Evolutionary conservation across 2,329 filamentous ascomycete genomes (phyloP), one percentile per base, ranked within the genome.

Genomic region (Neopestalotiopsis clavispora): DNA sequence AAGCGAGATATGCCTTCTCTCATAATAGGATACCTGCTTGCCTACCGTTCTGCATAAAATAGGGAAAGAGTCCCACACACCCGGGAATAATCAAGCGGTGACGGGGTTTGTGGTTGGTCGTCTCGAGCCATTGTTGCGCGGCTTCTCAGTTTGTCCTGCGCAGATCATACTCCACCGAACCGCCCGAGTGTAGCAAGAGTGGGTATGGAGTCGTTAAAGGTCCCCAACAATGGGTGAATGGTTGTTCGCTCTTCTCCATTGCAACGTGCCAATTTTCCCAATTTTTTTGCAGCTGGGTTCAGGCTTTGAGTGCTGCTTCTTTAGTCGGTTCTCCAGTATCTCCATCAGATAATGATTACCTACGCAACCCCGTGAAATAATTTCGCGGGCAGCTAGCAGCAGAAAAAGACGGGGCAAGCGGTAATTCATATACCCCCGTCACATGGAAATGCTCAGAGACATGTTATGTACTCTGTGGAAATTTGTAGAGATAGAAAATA

Each of bases 81-180:
- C 45, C 45, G 45, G 45, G 45, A 52, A 52, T 52, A 52, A 52
- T 52, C 45, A 52, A n/a, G 45, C 45, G 45, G 45, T 52, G 45
- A 52, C 45, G 17, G n/a, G 45, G 45, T 52, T 20, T 52, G 6
- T 38, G 34, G 34, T 38, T 38, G 34, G 34, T 38, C 10, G 34
- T 38, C 34, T 10, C 6, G 10, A 38, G 34, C 10, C 6, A 52
- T 52, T 52, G 14, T n/a, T 52, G 45, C 45, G 45, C 45, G 45
- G 45, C 45, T 52, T 52, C 45, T 23, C 23, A 23, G 17, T 20
- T 4, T 52, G n/a, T 20, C 45, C n/a, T 20, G 4, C n/a, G 45
- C 45, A 52, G 45, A 52, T 52, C 45, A 9, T 52, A 17, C 45
- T 20, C 45, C 34, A 38, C 34, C 34, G 34, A 38, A 52, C 45